Base-by-base conservation (phyloP, 225 moss, liverwort and hornwort species). In the Polytrichum commune region DNA sequence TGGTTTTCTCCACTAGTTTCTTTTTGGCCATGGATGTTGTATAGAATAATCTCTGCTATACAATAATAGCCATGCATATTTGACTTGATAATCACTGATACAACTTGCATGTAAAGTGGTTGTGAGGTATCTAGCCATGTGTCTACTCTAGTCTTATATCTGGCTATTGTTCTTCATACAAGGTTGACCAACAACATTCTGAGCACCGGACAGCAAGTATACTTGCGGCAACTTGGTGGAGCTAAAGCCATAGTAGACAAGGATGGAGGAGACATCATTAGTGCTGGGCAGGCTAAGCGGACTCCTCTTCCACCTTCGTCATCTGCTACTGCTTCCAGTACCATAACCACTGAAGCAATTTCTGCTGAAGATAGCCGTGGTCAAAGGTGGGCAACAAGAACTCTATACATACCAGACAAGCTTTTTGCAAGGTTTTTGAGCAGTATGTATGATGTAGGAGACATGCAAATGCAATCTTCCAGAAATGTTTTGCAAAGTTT, bases 141-240 rank as follows among this genome's bases (percentile, higher is more conserved):
- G 2, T 46, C 46, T 46, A 16, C 46, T 46, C 19, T n/a, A 62
- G 19, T 35, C 28, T 63, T 13, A 64, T 27, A 8, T 24, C 5
- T 63, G 27, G 20, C 35, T 4, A n/a, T 24, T 55, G 8, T 30
- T 19, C 7, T 71, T 76, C 30, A 32, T 56, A 27, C 27, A 62
- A 90, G 90, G 90, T 79, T 98, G 83, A 98, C 98, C 13, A 98
- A 98, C 82, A 98, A 98, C 63, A 25, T 98, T 65, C 65, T 98
- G 69, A 98, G 98, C 76, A 98, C 98, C 55, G 95, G 87, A 29
- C 98, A 98, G 62, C 95, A 98, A 79, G 98, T 98, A 55, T 98
- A 86, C 81, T 83, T 98, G 77, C 88, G 98, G 74, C 78, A 80
- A 65, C 61, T 74, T 46, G 89, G 79, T 72, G 91, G 90, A 66